These are phyloP conservation scores for Helicostylum pulchrum DNA, from an alignment of 192 early-diverging fungal species.

Conservation along the genomic window DNA sequence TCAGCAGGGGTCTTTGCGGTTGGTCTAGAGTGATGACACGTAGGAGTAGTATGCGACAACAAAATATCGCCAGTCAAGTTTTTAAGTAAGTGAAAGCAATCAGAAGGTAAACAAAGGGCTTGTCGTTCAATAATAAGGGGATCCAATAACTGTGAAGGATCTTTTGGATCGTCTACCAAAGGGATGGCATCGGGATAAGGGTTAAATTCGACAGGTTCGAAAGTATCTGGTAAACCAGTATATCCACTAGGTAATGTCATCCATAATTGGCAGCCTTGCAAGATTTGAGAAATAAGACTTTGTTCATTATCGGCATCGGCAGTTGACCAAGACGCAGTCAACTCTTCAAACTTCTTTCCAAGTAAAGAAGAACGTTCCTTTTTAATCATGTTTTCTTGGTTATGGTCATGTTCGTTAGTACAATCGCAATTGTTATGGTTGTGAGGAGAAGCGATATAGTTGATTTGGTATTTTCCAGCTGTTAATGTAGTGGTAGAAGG, in stretches of 20 bases:
- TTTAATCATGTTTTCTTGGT: neutral
- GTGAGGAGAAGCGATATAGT: conserved; percentile 1
- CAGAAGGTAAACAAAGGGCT: conserved; percentile 57
- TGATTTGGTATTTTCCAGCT: conserved; percentile 22
- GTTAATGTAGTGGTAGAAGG: neutral
- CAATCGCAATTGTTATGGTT: too few relatives aligned
- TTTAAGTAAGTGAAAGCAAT: conserved; percentile 63
- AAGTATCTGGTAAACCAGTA: conserved; percentile 44
- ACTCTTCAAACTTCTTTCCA: conserved; percentile 23
- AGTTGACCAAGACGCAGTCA: neutral
- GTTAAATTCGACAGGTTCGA: conserved; percentile 49
- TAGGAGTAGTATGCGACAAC: conserved; percentile 67
- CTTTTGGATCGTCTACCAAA: conserved; percentile 53
- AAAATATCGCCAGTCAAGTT: conserved; percentile 62
- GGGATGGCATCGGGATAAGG: conserved; percentile 37
- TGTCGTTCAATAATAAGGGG: conserved; percentile 64
- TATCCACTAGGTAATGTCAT: conserved; percentile 44
- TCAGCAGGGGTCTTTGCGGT: conserved; percentile 64
- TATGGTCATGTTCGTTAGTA: neutral
- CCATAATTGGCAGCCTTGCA: conserved; percentile 34
- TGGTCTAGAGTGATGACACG: conserved; percentile 66
- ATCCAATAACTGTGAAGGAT: conserved; percentile 64
- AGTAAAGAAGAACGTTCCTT: conserved; percentile 25
- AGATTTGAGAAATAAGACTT: conserved; percentile 4
- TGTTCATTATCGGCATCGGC: neutral